phyloP scores from a whole-genome alignment of 176 grass and related monocot genomes.

The Saccharum spontaneum region DNA sequence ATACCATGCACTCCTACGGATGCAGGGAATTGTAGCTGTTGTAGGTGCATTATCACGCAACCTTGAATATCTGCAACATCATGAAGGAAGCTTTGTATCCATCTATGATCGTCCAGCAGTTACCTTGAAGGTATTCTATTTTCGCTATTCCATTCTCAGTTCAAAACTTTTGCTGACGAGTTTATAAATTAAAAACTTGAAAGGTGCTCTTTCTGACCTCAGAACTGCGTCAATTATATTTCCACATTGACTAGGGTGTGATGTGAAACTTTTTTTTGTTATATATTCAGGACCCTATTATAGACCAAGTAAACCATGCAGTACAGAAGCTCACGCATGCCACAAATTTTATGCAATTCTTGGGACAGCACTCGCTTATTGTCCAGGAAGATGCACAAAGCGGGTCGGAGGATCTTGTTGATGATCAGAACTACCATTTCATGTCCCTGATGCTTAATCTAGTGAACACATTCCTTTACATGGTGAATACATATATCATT shows the following conservation, averaged over 20 bases:
- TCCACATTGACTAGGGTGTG: background rate
- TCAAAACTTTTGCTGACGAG: constrained; percentile 10
- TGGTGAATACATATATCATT: constrained; percentile 93
- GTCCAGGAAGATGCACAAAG: constrained; percentile 63
- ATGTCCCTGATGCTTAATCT: constrained; percentile 72
- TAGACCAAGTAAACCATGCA: constrained; percentile 68
- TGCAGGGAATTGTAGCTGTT: constrained; percentile 80
- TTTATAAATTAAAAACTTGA: background rate
- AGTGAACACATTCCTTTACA: constrained; percentile 89
- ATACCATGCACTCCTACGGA: background rate
- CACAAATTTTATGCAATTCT: constrained; percentile 72
- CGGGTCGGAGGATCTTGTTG: constrained; percentile 49
- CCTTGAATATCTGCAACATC: constrained; percentile 72
- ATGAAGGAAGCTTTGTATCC: constrained; percentile 65
- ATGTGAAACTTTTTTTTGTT: background rate
- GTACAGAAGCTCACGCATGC: constrained; percentile 67
- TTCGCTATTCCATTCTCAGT: background rate
- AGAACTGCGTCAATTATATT: background rate
- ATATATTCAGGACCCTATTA: constrained; percentile 72
- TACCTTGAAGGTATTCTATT: constrained; percentile 49
- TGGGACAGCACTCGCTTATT: constrained; percentile 79
- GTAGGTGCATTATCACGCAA: constrained; percentile 78
- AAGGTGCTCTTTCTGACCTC: constrained; percentile 4
- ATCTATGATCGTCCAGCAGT: constrained; percentile 81
- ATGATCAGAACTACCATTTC: constrained; percentile 71